These are phyloP conservation scores for Sequoia sempervirens DNA, from an alignment of 75 land plant genomes.

Conservation along the genomic window DNA sequence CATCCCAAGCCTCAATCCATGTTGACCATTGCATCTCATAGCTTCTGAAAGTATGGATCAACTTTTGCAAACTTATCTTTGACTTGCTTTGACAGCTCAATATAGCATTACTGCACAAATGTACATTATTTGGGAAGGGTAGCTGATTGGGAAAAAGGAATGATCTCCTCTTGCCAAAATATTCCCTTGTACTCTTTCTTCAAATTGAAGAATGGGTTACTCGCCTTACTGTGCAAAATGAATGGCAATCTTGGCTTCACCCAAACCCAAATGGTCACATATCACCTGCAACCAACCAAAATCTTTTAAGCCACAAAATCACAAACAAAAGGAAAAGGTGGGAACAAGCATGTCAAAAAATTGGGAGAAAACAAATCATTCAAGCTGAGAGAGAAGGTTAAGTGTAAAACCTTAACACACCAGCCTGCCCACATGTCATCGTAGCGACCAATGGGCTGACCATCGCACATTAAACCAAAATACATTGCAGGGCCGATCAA, in stretches of 20 bases:
- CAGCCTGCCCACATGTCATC: too few species aligned
- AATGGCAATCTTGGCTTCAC: conserved; percentile 81
- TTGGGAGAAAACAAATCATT: neutral
- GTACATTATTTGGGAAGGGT: conserved; percentile 58
- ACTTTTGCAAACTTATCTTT: conserved; percentile 50
- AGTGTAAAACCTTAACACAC: too few species aligned
- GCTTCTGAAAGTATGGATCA: conserved; percentile 72
- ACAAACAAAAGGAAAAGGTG: neutral
- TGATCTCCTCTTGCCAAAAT: conserved; percentile 81
- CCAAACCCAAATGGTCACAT: conserved; percentile 66
- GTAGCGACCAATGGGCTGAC: too few species aligned
- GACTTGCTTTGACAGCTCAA: conserved; percentile 67
- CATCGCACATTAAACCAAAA: conserved; percentile 15
- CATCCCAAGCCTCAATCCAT: conserved; percentile 90
- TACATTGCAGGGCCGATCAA: conserved; percentile 88
- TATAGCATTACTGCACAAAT: conserved; percentile 72
- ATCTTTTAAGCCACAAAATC: neutral
- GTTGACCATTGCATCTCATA: conserved; percentile 87
- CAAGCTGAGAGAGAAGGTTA: neutral
- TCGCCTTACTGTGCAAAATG: conserved; percentile 81
- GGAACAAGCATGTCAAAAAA: neutral
- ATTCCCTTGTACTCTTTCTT: conserved; percentile 77
- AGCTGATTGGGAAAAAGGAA: conserved; percentile 67
- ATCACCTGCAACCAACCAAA: conserved; percentile 40
- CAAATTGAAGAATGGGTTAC: conserved; percentile 79